phyloP scores from a whole-genome alignment of 805 yeast species.

The Tetrapisispora namnaoensis region DNA sequence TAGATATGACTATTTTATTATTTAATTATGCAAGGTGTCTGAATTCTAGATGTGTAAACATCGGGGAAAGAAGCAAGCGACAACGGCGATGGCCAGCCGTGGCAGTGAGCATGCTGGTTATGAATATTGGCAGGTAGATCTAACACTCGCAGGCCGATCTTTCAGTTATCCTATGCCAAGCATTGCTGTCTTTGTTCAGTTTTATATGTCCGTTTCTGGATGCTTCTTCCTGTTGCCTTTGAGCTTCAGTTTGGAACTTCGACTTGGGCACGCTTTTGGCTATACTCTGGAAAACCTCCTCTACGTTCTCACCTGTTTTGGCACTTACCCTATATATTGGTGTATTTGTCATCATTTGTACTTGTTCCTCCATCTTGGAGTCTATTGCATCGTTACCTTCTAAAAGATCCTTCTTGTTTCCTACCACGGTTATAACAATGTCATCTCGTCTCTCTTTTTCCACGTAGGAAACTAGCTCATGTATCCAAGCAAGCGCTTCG shows the following conservation, averaged over 20 bases:
- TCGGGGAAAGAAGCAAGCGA: no score
- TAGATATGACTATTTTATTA: no score
- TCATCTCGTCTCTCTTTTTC: slow-evolving; percentile 41
- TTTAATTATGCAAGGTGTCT: no score
- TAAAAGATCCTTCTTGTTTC: slow-evolving; percentile 61
- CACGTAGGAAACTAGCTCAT: slow-evolving; percentile 44
- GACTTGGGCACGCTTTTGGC: slow-evolving; percentile 33
- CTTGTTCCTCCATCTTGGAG: slow-evolving; percentile 34
- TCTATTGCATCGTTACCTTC: slow-evolving; percentile 31
- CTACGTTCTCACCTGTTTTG: slow-evolving; percentile 42
- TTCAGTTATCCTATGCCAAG: slow-evolving; percentile 2
- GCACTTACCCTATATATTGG: slow-evolving; percentile 43
- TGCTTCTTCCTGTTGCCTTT: neutral
- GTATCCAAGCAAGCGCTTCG: slow-evolving; percentile 69
- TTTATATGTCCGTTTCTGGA: neutral
- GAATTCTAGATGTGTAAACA: no score
- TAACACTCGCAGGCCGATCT: slow-evolving; percentile 2
- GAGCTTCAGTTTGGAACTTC: slow-evolving; percentile 6
- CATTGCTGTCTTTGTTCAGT: neutral
- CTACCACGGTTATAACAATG: slow-evolving; percentile 56
- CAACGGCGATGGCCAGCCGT: no score
- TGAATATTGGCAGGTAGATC: no score
- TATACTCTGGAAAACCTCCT: slow-evolving; percentile 35
- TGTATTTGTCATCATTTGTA: slow-evolving; percentile 29
- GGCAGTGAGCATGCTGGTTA: neutral